Conservation (phyloP, 1,284 basidiomycete genomes). For the Spongiforma sp. region DNA sequence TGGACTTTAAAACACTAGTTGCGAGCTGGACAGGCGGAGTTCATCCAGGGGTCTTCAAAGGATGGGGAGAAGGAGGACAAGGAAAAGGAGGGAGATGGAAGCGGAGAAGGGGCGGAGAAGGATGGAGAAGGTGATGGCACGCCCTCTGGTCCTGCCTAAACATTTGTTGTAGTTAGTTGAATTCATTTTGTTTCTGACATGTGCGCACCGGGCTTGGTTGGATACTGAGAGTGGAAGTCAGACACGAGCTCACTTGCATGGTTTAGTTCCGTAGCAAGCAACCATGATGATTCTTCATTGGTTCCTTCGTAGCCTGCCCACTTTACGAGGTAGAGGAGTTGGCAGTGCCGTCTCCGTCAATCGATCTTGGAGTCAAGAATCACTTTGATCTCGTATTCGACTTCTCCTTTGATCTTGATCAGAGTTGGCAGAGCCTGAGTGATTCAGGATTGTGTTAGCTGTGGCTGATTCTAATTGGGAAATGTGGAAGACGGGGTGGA, state of each 20-base stretch:
- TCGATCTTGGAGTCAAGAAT: background rate
- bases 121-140: too few relatives aligned
- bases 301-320: background rate
- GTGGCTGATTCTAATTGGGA: background rate
- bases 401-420: background rate
- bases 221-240: background rate
- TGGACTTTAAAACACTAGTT: too few relatives aligned
- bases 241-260: background rate
- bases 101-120: too few relatives aligned
- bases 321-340: background rate
- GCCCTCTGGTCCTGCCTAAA: too few relatives aligned
- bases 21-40: too few relatives aligned
- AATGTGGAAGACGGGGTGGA: background rate
- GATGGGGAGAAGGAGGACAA: too few relatives aligned
- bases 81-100: too few relatives aligned
- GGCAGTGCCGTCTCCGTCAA: background rate
- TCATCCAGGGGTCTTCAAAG: too few relatives aligned
- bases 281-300: background rate
- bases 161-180: background rate
- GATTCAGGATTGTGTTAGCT: background rate
- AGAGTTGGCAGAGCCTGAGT: background rate
- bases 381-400: background rate
- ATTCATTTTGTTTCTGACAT: background rate
- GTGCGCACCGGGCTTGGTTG: background rate
- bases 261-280: background rate